These are phyloP conservation scores for Eucalyptus erythrocorys DNA, from an alignment of 345 rosid genomes.

Conservation along the genomic window DNA sequence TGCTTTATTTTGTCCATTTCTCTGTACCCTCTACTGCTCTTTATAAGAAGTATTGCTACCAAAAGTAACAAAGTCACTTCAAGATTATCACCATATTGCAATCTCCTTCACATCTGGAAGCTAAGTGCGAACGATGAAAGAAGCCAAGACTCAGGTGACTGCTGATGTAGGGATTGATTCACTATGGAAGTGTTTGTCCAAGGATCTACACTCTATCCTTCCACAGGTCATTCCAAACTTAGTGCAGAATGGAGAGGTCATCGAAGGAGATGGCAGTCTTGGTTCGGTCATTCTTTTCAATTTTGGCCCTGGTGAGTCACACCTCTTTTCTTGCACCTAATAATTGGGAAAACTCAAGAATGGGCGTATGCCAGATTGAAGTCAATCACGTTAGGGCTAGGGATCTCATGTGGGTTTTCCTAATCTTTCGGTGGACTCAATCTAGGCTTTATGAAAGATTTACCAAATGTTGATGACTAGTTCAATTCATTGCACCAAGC, in stretches of 20 bases:
- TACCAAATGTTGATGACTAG: too few species aligned
- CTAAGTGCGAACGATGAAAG: background rate
- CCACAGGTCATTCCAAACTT: constrained; percentile 7
- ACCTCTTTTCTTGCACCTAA: background rate
- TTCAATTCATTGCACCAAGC: background rate
- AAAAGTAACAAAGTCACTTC: background rate
- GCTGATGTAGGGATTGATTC: constrained; percentile 1
- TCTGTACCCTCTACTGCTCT: too few species aligned
- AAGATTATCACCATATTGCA: background rate
- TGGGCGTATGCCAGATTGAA: background rate
- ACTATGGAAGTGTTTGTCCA: constrained; percentile 18
- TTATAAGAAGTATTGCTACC: too few species aligned
- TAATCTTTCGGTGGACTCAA: background rate
- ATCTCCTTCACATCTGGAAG: background rate
- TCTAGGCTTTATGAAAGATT: background rate
- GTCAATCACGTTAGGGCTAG: background rate
- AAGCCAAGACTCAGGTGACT: constrained; percentile 9
- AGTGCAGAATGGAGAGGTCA: constrained; percentile 7
- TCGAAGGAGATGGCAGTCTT: constrained; percentile 32
- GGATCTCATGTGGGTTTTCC: background rate
- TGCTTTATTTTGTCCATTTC: background rate
- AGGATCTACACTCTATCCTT: constrained; percentile 7
- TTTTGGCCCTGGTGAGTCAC: constrained; percentile 17
- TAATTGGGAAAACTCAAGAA: background rate
- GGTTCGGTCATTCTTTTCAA: constrained; percentile 14